phyloP scores from a whole-genome alignment of 345 rosid genomes.

The Turnera subulata region DNA sequence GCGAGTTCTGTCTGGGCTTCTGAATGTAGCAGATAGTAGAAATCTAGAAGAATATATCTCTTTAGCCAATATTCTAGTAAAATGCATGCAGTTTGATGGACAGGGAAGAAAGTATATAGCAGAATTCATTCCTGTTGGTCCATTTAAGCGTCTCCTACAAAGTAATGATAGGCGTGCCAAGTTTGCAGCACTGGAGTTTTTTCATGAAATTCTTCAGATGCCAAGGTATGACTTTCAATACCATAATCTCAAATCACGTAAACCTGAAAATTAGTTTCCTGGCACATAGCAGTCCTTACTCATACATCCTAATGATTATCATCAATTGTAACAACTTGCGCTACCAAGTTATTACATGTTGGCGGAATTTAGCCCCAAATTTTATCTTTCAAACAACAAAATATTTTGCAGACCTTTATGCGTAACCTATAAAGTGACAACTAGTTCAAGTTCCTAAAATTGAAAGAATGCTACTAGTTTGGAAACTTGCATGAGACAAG shows the following conservation, averaged over 20 bases:
- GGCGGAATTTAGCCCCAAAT: too few species aligned
- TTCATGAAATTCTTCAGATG: conserved; percentile 67
- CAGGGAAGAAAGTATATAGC: conserved; percentile 57
- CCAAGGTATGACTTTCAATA: conserved; percentile 49
- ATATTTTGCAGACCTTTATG: too few species aligned
- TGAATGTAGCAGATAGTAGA: conserved; percentile 51
- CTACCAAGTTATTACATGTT: too few species aligned
- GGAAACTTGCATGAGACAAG: too few species aligned
- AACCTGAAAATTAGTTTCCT: too few species aligned
- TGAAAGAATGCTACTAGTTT: too few species aligned
- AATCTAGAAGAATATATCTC: conserved; percentile 52
- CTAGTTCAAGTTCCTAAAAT: too few species aligned
- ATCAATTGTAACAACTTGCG: too few species aligned
- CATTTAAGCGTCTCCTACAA: conserved; percentile 52
- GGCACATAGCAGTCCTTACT: too few species aligned
- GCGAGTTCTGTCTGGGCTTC: conserved; percentile 50
- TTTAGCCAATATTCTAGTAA: conserved; percentile 64
- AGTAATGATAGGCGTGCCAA: conserved; percentile 50
- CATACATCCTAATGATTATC: too few species aligned
- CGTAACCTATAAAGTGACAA: too few species aligned
- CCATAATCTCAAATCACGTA: not conserved
- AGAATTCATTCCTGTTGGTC: conserved; percentile 51
- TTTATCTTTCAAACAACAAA: too few species aligned
- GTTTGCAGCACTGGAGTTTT: conserved; percentile 58
- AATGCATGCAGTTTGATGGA: conserved; percentile 89